Conservation (phyloP, 345 rosid species). For the Gossypium sturtianum region DNA sequence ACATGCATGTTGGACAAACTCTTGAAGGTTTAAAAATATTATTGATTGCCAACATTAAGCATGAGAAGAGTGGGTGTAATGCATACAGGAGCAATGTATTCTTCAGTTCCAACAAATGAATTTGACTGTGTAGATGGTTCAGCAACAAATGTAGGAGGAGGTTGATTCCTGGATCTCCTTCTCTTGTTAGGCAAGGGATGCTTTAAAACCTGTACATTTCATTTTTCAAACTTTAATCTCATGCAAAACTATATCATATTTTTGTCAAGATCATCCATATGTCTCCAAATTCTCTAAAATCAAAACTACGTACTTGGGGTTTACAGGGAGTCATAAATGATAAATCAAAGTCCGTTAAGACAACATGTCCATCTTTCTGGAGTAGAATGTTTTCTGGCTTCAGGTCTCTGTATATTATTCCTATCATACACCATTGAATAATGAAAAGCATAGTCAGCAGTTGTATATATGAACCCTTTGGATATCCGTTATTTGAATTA, state of each 20-base stretch:
- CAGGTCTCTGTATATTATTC: slow-evolving; percentile 84
- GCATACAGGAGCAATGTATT: slow-evolving; percentile 89
- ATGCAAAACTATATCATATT: not conserved
- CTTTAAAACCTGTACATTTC: slow-evolving; percentile 50
- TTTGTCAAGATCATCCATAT: not conserved
- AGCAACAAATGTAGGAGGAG: slow-evolving; percentile 71
- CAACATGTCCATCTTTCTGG: slow-evolving; percentile 76
- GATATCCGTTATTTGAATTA: not conserved
- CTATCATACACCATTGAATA: slow-evolving; percentile 27
- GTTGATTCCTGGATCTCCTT: slow-evolving; percentile 72
- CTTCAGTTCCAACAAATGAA: slow-evolving; percentile 64
- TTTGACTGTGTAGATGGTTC: not conserved
- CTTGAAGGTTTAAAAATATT: not conserved
- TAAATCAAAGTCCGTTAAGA: slow-evolving; percentile 87
- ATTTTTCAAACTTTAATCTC: not conserved
- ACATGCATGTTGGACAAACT: not conserved
- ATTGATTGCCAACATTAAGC: not conserved
- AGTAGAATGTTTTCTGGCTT: slow-evolving; percentile 95
- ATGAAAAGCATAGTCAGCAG: not conserved
- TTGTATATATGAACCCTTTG: not conserved
- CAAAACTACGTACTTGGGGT: slow-evolving; percentile 51
- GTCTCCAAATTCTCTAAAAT: not conserved
- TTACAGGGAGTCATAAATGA: slow-evolving; percentile 71
- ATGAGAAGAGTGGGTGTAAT: slow-evolving; percentile 2
- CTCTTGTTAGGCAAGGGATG: slow-evolving; percentile 41